Evolutionary conservation across 768 basidiomycete genomes (phyloP).

Genomic region (Tubosaeta sp.): DNA sequence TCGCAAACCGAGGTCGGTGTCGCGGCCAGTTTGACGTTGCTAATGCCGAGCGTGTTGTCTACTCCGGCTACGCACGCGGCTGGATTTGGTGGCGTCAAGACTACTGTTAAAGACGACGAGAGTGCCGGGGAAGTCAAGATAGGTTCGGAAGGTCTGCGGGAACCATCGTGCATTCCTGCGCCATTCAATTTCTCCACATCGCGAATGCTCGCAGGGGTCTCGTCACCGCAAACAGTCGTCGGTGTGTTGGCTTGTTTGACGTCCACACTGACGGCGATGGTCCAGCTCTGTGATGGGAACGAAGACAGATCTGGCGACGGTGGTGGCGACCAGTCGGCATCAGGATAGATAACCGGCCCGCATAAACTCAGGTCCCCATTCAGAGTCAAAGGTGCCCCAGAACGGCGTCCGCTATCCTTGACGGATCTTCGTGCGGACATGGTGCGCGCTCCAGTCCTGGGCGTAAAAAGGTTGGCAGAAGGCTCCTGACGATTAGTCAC

Average conservation of each 20-base stretch:
- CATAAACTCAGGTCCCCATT: not conserved
- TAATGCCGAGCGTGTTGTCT: not conserved
- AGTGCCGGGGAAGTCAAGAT: not conserved
- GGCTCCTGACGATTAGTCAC: no score
- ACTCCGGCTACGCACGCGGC: not conserved
- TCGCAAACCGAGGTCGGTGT: no score
- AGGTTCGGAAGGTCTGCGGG: no score
- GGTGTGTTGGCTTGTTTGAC: not conserved
- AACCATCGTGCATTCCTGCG: not conserved
- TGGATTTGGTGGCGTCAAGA: not conserved
- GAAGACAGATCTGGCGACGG: constrained; percentile 1
- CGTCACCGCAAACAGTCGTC: not conserved
- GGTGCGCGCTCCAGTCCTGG: not conserved
- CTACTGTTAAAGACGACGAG: not conserved
- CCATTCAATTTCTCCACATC: no score
- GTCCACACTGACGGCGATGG: not conserved
- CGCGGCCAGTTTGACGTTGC: no score
- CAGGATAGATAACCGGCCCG: not conserved
- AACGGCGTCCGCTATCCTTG: not conserved
- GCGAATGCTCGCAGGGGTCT: no score
- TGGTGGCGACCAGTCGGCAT: not conserved
- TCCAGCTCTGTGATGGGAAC: constrained; percentile 7
- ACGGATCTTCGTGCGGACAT: not conserved
- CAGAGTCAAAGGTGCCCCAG: not conserved
- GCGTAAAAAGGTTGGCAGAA: not conserved